A percentile compares a stretch with the other conserved stretches of the same genome.
Evolutionary conservation across 345 rosid species (phyloP).

Genomic region (Cardamine chenopodiifolia): DNA sequence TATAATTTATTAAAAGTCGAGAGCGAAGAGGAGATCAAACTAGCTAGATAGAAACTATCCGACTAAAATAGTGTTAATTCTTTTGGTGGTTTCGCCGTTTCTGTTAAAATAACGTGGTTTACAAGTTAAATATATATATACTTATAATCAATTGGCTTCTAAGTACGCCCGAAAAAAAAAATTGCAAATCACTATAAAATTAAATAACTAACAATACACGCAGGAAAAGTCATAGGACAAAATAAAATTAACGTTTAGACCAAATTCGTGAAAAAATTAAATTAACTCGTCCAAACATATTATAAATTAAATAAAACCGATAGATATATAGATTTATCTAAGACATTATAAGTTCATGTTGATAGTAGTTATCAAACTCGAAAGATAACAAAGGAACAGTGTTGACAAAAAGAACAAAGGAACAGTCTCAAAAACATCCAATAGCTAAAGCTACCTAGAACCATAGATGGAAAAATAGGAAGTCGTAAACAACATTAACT

Average conservation of each 20-base stretch:
- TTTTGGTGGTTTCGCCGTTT: too few relatives aligned
- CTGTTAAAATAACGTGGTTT: too few relatives aligned
- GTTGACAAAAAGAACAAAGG: conserved; percentile 28
- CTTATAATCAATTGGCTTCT: too few relatives aligned
- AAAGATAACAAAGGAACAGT: conserved; percentile 16
- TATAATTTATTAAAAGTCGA: too few relatives aligned
- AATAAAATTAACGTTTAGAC: neutral
- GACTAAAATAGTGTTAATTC: too few relatives aligned
- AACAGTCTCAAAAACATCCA: conserved; percentile 28
- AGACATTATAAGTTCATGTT: neutral
- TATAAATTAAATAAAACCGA: neutral
- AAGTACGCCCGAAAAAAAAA: too few relatives aligned
- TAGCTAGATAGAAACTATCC: too few relatives aligned
- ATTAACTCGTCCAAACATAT: conserved; percentile 9
- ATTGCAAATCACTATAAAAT: too few relatives aligned
- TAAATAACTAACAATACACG: neutral
- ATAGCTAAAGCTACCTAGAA: conserved; percentile 20
- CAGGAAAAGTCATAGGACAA: neutral
- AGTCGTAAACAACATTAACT: conserved; percentile 18
- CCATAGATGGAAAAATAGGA: conserved; percentile 4
- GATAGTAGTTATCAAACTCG: conserved; percentile 2
- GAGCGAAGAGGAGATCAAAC: too few relatives aligned
- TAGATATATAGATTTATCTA: conserved; percentile 5
- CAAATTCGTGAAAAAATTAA: neutral
- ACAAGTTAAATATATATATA: too few relatives aligned